Evolutionary conservation across 495 filamentous ascomycete genomes (phyloP).

Genomic region (Eremomyces bilateralis): DNA sequence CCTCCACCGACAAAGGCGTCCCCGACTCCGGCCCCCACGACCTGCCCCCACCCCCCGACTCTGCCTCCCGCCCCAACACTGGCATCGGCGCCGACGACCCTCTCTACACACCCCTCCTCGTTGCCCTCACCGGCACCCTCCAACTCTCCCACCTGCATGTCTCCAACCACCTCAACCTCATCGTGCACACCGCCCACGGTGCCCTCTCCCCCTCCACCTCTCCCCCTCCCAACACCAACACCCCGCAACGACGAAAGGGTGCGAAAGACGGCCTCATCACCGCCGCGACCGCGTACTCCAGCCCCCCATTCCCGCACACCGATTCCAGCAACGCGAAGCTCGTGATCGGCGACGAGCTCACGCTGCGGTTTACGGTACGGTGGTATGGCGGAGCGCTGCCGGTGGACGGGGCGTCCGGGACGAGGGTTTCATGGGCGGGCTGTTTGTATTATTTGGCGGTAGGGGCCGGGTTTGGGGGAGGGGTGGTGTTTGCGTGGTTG

Average conservation of each 20-base stretch:
- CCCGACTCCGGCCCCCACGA: constrained; percentile 3
- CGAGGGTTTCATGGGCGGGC: no score
- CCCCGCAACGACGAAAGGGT: no score
- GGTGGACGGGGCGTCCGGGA: no score
- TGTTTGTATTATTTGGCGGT: no score
- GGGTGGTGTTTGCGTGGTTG: no score
- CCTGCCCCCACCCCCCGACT: constrained; percentile 5
- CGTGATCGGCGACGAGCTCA: constrained; percentile 69
- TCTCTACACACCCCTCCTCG: constrained; percentile 44
- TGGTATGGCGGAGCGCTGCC: no score
- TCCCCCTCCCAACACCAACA: no score
- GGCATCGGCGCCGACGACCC: constrained; percentile 13
- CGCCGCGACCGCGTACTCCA: constrained; percentile 66
- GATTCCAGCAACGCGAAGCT: constrained; percentile 34
- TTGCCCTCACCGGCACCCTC: constrained; percentile 72
- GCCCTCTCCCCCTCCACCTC: constrained; percentile 33
- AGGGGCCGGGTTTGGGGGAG: no score
- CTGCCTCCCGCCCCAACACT: constrained; percentile 12
- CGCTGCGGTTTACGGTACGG: constrained; percentile 57
- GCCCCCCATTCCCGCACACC: constrained; percentile 27
- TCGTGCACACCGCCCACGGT: constrained; percentile 42
- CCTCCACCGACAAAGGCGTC: constrained; percentile 1
- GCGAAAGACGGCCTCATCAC: constrained; percentile 39
- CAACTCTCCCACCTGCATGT: constrained; percentile 84
- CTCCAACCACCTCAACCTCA: constrained; percentile 66